Conservation (phyloP, 2,329 filamentous ascomycete genomes). For the Colletotrichum coccodes region DNA sequence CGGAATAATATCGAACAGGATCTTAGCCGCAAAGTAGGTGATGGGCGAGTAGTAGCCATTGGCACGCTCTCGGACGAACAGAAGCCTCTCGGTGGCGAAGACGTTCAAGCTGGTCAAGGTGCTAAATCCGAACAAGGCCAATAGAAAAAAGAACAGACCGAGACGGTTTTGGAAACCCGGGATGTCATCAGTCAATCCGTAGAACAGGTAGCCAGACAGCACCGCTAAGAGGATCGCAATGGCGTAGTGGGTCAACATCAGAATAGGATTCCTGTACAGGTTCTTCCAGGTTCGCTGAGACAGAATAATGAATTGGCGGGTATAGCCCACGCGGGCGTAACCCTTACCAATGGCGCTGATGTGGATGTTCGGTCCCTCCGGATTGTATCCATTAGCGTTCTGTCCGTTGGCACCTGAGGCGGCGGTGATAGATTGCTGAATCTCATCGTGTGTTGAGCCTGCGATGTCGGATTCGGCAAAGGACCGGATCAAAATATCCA, state of each 20-base stretch:
- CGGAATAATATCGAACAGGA: conserved; percentile 97
- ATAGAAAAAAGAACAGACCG: conserved; percentile 96
- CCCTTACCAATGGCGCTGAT: conserved; percentile 76
- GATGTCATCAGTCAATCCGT: conserved; percentile 94
- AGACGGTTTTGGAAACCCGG: conserved; percentile 97
- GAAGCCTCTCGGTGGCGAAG: conserved; percentile 87
- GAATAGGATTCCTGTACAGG: conserved; percentile 94
- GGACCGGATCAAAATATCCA: conserved; percentile 82
- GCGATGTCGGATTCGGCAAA: conserved; percentile 85
- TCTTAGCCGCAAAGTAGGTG: conserved; percentile 94
- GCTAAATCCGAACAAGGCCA: conserved; percentile 96
- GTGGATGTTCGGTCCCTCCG: conserved; percentile 59
- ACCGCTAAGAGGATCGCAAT: conserved; percentile 95
- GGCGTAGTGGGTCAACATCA: conserved; percentile 98
- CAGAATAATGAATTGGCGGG: conserved; percentile 87
- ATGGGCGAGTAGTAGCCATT: conserved; percentile 97
- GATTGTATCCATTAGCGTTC: conserved; percentile 64
- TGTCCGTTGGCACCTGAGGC: conserved; percentile 75
- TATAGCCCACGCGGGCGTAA: conserved; percentile 83
- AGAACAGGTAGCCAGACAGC: conserved; percentile 94
- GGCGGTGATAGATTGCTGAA: conserved; percentile 72
- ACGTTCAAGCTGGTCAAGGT: conserved; percentile 93
- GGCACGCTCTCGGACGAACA: conserved; percentile 93
- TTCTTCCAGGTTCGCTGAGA: conserved; percentile 96
- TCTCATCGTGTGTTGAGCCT: conserved; percentile 79